These are phyloP conservation scores for Saposhnikovia divaricata DNA, from an alignment of 129 eudicot genomes.

Conservation along the genomic window DNA sequence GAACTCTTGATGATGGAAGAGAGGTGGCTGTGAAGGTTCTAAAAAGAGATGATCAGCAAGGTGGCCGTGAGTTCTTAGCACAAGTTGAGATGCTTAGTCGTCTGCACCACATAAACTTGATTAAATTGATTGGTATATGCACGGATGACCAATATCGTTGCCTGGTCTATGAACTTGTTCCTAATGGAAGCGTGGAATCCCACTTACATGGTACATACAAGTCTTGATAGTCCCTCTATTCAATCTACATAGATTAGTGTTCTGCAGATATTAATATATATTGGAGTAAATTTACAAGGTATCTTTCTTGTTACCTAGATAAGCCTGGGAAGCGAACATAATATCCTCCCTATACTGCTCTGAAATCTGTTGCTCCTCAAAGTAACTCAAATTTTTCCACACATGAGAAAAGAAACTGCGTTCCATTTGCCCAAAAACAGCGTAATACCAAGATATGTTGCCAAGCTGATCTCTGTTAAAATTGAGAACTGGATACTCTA, in stretches of 20 bases:
- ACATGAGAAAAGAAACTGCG: constrained; percentile 46
- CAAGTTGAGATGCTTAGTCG: constrained; percentile 99
- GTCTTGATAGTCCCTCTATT: neutral
- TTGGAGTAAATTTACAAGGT: neutral
- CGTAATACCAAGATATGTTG: constrained; percentile 82
- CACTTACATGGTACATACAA: constrained; percentile 75
- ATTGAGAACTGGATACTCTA: constrained; percentile 27
- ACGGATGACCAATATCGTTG: constrained; percentile 63
- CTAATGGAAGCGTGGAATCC: constrained; percentile 95
- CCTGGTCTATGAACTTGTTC: constrained; percentile 82
- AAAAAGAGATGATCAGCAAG: constrained; percentile 77
- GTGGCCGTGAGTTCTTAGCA: constrained; percentile 87
- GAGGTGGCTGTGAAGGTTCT: constrained; percentile 86
- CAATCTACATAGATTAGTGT: neutral
- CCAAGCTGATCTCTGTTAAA: constrained; percentile 72
- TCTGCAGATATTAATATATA: neutral
- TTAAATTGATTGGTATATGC: constrained; percentile 85
- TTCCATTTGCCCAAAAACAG: constrained; percentile 75
- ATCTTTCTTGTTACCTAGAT: constrained; percentile 26
- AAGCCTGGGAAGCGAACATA: constrained; percentile 87
- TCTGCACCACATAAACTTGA: constrained; percentile 86
- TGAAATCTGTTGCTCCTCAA: constrained; percentile 51
- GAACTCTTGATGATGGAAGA: constrained; percentile 67
- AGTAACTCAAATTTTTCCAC: constrained; percentile 56
- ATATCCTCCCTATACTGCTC: constrained; percentile 82